Evolutionary conservation across 306 rosid species (phyloP), one percentile per base, ranked within the genome.

Genomic region (Lotus japonicus): DNA sequence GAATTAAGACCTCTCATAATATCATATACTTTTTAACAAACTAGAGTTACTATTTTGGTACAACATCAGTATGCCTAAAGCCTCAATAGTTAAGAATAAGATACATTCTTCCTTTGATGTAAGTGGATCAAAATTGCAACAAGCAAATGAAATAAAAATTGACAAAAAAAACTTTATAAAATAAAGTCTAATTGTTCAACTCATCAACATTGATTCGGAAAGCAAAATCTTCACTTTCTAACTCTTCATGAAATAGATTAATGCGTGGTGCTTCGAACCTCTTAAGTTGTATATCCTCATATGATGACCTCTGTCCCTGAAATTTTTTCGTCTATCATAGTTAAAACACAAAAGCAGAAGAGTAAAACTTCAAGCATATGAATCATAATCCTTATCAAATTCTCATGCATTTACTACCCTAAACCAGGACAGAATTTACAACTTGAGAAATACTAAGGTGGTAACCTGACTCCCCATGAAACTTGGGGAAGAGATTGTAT

Each of bases 221-320:
- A 58, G 87, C 74, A 57, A 64, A 90, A 80, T 92, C 98, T 80
- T 90, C 98, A 44, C 83, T 69, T 70, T 92, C 96, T 76, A 92
- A 84, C 66, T 92, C 98, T 67, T 90, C 97, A 42, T 92, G 97
- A 63, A 81, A 11, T 66, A 88, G 82, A 70, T 73, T 76, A 42
- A 89, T 75, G 5, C 83, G 64, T 1, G 85, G 80, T 36, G 11
- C 55, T 74, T 81, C 83, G 41, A 56, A 49, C 61, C 77, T 80
- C 87, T 86, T 74, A 21, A 65, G 69, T 58, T 77, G 69, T 15
- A 44, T 66, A 68, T 79, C 77, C 41, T 73, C 81, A 36, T 59
- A 39, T 0, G 55, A 63, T 7, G 77, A 71, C 61, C 89, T 84
- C 66, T 73, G 84, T 79, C 97, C 96, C 96, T 92, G 83, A 60